A percentile compares a stretch with the other conserved stretches of the same genome.
Evolutionary conservation across 2,329 filamentous ascomycete genomes (phyloP).

Genomic region (Colletotrichum spaethianum): DNA sequence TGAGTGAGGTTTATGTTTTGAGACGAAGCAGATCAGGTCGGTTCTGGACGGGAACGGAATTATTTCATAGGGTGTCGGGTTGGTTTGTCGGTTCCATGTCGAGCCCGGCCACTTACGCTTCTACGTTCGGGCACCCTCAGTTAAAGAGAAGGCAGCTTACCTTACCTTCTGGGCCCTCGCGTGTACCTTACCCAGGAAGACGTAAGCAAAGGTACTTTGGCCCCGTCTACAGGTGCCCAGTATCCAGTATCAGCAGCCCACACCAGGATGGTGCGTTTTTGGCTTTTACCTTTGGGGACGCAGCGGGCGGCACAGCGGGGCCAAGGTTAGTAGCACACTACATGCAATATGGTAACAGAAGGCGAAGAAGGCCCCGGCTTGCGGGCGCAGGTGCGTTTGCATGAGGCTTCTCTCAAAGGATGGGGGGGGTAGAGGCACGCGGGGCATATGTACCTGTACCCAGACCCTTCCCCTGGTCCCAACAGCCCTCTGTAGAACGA

Average conservation of each 20-base stretch:
- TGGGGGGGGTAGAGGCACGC: neutral
- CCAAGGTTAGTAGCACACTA: constrained; percentile 36
- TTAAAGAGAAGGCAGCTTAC: constrained; percentile 37
- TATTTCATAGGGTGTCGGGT: constrained; percentile 37
- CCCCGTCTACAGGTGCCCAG: constrained; percentile 26
- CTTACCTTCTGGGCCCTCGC: constrained; percentile 6
- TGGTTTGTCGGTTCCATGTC: constrained; percentile 33
- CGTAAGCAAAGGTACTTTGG: constrained; percentile 2
- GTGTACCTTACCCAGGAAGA: neutral
- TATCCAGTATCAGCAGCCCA: constrained; percentile 21
- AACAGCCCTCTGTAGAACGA: neutral
- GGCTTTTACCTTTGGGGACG: constrained; percentile 37
- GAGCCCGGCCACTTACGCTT: constrained; percentile 18
- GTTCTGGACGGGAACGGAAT: constrained; percentile 32
- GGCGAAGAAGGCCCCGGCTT: constrained; percentile 28
- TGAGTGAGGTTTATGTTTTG: constrained; percentile 38
- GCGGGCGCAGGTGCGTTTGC: constrained; percentile 38
- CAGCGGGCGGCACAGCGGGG: constrained; percentile 38
- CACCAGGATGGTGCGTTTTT: constrained; percentile 33
- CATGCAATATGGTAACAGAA: constrained; percentile 28
- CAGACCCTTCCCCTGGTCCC: neutral
- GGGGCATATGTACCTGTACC: constrained; percentile 14
- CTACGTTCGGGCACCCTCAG: constrained; percentile 25
- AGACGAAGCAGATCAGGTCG: constrained; percentile 30
- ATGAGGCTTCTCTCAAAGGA: constrained; percentile 24